Evolutionary conservation across 2,329 filamentous ascomycete species (phyloP).

Genomic region (Dactylellina cionopaga): DNA sequence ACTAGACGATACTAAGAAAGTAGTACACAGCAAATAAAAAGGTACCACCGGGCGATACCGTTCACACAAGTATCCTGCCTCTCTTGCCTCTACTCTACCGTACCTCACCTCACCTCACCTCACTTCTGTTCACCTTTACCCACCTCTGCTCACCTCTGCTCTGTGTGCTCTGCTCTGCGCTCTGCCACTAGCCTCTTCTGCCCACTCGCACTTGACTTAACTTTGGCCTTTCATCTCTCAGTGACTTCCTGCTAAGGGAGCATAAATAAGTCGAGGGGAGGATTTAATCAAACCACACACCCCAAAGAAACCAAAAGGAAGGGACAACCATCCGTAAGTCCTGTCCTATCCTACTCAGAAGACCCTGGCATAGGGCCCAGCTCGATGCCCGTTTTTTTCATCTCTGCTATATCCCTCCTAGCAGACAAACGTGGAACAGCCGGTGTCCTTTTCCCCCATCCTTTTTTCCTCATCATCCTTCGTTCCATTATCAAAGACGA

Average conservation of each 20-base stretch:
- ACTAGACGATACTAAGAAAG: constrained; percentile 48
- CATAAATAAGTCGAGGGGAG: constrained; percentile 44
- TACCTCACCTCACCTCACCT: too few species aligned
- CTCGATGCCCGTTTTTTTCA: constrained; percentile 42
- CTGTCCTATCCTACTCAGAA: constrained; percentile 34
- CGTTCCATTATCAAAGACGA: constrained; percentile 36
- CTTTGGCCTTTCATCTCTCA: too few species aligned
- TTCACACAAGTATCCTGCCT: constrained; percentile 44
- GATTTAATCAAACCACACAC: constrained; percentile 51
- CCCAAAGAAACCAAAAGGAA: constrained; percentile 21
- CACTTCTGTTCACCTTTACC: too few species aligned
- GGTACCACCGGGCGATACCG: constrained; percentile 48
- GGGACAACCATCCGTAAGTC: constrained; percentile 47
- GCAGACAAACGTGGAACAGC: constrained; percentile 47
- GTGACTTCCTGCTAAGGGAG: constrained; percentile 46
- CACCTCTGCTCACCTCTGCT: too few species aligned
- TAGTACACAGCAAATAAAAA: constrained; percentile 48
- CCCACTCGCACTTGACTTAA: constrained; percentile 33
- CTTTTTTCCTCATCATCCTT: constrained; percentile 38
- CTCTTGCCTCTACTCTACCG: constrained; percentile 15
- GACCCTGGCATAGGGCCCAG: constrained; percentile 52
- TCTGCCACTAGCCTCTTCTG: constrained; percentile 36
- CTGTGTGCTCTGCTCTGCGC: too few species aligned
- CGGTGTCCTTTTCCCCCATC: constrained; percentile 39
- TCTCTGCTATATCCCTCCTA: constrained; percentile 44